These are phyloP conservation scores for Magnaporthiopsis rhizophila DNA, from an alignment of 2,329 filamentous ascomycete species.

Conservation along the genomic window DNA sequence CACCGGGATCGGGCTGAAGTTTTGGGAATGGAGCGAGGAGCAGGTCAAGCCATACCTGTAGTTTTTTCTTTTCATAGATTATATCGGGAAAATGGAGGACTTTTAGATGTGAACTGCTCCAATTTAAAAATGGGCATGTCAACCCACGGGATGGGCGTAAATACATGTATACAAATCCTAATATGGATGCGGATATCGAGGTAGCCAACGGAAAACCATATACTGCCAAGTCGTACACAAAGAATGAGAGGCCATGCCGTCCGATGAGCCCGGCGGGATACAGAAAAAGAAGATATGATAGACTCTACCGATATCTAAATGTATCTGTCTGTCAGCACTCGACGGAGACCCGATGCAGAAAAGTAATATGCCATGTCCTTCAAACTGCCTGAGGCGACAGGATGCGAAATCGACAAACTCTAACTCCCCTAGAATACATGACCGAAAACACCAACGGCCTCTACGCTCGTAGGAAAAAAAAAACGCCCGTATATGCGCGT, in stretches of 20 bases:
- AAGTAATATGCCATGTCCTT: not conserved
- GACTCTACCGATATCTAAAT: not conserved
- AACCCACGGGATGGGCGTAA: too few species aligned
- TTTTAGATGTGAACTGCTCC: too few species aligned
- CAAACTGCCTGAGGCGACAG: not conserved
- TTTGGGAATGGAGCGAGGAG: constrained; percentile 34
- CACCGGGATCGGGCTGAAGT: constrained; percentile 25
- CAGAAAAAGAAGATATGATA: not conserved
- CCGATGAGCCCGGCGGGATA: too few species aligned
- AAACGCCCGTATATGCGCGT: not conserved
- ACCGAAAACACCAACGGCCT: not conserved
- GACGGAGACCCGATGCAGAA: not conserved
- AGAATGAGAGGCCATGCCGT: not conserved
- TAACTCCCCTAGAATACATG: not conserved
- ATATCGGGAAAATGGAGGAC: too few species aligned
- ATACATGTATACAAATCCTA: too few species aligned
- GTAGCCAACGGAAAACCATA: too few species aligned
- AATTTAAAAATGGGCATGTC: not conserved
- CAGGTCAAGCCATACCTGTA: constrained; percentile 23
- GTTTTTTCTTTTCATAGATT: fast-evolving
- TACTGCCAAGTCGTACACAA: too few species aligned
- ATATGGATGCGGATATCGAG: too few species aligned
- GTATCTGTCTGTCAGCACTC: not conserved
- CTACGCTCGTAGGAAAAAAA: not conserved
- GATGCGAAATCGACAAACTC: not conserved